These are phyloP conservation scores for Daldinia concentrica DNA, from an alignment of 495 filamentous ascomycete species.

Conservation along the genomic window DNA sequence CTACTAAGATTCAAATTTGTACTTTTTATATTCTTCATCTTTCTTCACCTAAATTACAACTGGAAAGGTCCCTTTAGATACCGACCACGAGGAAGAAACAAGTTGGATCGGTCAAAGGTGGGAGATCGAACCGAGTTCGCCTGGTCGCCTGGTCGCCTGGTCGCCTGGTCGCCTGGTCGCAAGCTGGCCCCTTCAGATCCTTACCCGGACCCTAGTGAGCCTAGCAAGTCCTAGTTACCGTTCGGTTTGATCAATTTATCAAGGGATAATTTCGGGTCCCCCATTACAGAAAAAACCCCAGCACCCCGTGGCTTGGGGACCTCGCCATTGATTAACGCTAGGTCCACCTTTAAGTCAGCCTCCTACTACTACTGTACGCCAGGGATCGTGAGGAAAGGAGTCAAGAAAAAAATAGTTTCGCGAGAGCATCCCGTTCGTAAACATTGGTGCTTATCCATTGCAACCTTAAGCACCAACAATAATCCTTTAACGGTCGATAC, in stretches of 20 bases:
- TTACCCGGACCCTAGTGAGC: slow-evolving; percentile 11
- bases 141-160: too few relatives aligned
- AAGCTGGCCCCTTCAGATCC: slow-evolving; percentile 1
- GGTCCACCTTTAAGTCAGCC: slow-evolving; percentile 36
- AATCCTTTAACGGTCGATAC: not conserved
- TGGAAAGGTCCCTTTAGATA: not conserved
- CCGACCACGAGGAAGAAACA: not conserved
- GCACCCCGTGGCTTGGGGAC: slow-evolving; percentile 17
- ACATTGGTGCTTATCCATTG: slow-evolving; percentile 24
- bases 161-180: slow-evolving; percentile 1
- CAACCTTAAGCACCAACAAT: slow-evolving; percentile 14
- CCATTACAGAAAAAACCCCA: not conserved
- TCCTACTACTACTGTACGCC: slow-evolving; percentile 19
- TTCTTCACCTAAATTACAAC: slow-evolving; percentile 2
- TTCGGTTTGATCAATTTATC: slow-evolving; percentile 15
- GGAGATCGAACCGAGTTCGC: not conserved
- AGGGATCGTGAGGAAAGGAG: slow-evolving; percentile 42
- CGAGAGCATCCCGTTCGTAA: slow-evolving; percentile 18
- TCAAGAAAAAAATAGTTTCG: slow-evolving; percentile 31
- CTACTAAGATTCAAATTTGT: not conserved
- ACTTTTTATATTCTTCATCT: slow-evolving; percentile 1
- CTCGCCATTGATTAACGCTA: slow-evolving; percentile 22
- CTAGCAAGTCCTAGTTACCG: slow-evolving; percentile 1
- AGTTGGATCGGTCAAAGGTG: not conserved
- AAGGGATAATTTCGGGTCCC: slow-evolving; percentile 34